Percentiles rank a stretch among this genome's conserved stretches.
These are phyloP conservation scores for Lasiosphaeria ovina DNA, from an alignment of 495 filamentous ascomycete species.

Conservation along the genomic window DNA sequence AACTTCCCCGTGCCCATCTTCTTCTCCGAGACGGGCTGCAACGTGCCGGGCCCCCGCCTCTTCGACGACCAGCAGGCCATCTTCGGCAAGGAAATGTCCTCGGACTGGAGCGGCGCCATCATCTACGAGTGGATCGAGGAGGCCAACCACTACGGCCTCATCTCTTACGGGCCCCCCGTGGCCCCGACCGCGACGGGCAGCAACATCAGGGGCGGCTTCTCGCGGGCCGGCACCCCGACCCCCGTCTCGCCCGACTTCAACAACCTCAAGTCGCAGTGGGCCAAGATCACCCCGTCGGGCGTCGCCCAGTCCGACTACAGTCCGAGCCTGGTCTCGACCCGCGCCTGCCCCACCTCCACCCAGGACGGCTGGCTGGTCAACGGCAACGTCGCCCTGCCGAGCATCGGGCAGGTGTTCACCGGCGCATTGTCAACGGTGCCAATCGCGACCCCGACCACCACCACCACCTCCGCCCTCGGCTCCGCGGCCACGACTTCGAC, in stretches of 20 bases:
- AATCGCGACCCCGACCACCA: conserved; percentile 20
- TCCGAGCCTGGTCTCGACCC: conserved; percentile 54
- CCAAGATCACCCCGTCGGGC: conserved; percentile 65
- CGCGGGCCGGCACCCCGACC: conserved; percentile 68
- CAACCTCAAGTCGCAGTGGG: conserved; percentile 77
- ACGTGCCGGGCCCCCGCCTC: conserved; percentile 60
- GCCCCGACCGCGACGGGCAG: conserved; percentile 46
- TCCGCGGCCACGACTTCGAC: conserved; percentile 20
- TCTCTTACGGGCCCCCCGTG: conserved; percentile 66
- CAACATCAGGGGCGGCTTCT: conserved; percentile 63
- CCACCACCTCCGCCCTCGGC: conserved; percentile 16
- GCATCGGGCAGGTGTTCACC: conserved; percentile 55
- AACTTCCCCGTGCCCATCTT: conserved; percentile 73
- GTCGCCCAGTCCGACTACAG: conserved; percentile 63
- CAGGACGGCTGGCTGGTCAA: conserved; percentile 68
- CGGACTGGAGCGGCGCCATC: conserved; percentile 78
- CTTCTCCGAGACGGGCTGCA: conserved; percentile 82
- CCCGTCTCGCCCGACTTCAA: conserved; percentile 73
- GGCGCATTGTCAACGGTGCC: conserved; percentile 22
- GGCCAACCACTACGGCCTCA: conserved; percentile 78
- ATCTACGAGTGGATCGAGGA: conserved; percentile 92
- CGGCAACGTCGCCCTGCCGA: conserved; percentile 65
- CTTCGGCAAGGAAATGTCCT: conserved; percentile 67
- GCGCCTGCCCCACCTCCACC: conserved; percentile 70
- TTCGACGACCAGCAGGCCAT: conserved; percentile 79